These are phyloP conservation scores for Pholiota conissans DNA, from an alignment of 768 basidiomycete species.

Conservation along the genomic window DNA sequence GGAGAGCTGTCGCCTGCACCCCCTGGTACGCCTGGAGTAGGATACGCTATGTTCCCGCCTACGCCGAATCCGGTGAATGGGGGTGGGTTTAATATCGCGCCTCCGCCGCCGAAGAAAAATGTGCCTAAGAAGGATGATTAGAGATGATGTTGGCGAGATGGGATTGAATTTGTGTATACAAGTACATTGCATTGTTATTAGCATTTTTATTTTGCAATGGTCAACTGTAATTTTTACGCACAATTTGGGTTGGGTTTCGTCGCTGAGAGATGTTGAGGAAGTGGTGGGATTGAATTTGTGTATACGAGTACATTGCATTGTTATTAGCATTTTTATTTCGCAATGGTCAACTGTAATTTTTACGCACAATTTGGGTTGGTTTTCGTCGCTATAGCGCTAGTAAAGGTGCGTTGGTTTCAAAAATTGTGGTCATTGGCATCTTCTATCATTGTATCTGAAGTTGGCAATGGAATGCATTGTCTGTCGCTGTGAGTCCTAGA, in stretches of 20 bases:
- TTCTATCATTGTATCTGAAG: no score
- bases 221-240: neutral
- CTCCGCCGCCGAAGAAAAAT: constrained; percentile 22
- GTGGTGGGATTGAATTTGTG: neutral
- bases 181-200: neutral
- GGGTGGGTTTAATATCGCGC: constrained; percentile 25
- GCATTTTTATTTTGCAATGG: neutral
- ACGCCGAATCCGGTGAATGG: constrained; percentile 30
- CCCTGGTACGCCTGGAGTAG: constrained; percentile 27
- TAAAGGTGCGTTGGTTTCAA: no score
- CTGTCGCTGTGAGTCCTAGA: no score
- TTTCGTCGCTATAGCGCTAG: no score
- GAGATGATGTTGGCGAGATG: neutral
- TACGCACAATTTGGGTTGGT: no score
- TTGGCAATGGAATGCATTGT: no score
- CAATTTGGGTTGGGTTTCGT: no score
- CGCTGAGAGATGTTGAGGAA: neutral
- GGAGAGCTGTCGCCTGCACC: constrained; percentile 14
- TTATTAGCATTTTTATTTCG: neutral
- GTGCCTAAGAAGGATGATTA: constrained; percentile 39
- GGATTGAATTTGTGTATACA: neutral
- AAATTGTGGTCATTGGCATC: no score
- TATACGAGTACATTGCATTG: neutral
- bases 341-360: neutral
- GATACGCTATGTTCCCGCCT: constrained; percentile 32